phyloP scores from a whole-genome alignment of 2,329 filamentous ascomycete genomes.

The Fonsecaea erecta region DNA sequence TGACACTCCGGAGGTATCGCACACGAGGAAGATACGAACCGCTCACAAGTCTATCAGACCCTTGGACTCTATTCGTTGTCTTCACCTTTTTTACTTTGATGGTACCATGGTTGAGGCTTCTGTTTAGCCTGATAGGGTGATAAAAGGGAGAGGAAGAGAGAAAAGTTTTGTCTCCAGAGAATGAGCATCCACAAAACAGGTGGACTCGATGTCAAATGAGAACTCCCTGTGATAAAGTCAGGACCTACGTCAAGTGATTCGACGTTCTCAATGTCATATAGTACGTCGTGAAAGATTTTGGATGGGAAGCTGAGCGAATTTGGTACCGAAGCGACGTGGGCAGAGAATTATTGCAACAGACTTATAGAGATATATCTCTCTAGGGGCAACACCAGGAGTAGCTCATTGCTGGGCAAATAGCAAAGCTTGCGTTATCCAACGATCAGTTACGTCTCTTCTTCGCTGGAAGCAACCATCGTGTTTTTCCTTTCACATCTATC shows the following conservation, averaged over 20 bases:
- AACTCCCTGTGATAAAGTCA: neutral
- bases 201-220: neutral
- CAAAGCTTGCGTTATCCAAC: neutral
- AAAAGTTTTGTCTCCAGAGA: neutral
- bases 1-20: constrained; percentile 10
- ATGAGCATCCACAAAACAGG: neutral
- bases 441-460: neutral
- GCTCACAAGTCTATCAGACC: neutral
- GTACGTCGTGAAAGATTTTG: neutral
- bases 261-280: neutral
- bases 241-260: neutral
- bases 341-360: neutral
- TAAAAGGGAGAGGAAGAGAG: neutral
- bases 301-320: neutral
- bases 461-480: neutral
- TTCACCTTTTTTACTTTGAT: constrained; percentile 8
- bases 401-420: neutral
- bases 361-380: neutral
- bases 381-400: neutral
- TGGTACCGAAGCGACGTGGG: neutral
- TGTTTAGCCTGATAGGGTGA: constrained; percentile 3
- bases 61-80: constrained; percentile 1
- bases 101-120: constrained; percentile 7
- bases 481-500: too few species aligned
- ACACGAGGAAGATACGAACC: constrained; percentile 1